Conservation (phyloP, 2,329 filamentous ascomycete species). For the Monilinia polystroma region DNA sequence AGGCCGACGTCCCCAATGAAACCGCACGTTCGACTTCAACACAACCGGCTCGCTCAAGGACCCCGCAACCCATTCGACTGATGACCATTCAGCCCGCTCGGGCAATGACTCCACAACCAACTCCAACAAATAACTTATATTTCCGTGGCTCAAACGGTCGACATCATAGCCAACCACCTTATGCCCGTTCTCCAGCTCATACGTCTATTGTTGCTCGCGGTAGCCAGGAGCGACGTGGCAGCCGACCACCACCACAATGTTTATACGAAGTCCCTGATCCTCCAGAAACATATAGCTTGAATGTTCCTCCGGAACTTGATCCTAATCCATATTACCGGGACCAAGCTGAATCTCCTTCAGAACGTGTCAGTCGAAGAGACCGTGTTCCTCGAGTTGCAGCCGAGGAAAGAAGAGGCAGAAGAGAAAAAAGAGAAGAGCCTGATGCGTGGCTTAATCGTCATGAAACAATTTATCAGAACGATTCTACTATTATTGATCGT, state of each 20-base stretch:
- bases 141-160: conserved; percentile 1
- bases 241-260: conserved; percentile 6
- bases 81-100: background rate
- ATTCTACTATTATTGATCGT: conserved; percentile 9
- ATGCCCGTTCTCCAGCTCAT: conserved; percentile 4
- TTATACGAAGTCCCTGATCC: conserved; percentile 17
- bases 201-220: conserved; percentile 5
- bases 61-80: background rate
- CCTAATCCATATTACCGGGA: conserved; percentile 17
- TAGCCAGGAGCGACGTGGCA: background rate
- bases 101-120: conserved; percentile 11
- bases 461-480: conserved; percentile 7
- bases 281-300: background rate
- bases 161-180: conserved; percentile 9
- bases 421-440: background rate
- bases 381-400: background rate
- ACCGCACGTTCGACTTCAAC: background rate
- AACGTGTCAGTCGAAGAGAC: background rate
- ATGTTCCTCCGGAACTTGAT: conserved; percentile 1
- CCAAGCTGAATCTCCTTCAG: background rate
- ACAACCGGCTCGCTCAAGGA: background rate
- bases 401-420: conserved; percentile 10
- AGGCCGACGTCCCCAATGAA: background rate
- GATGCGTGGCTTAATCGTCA: background rate
- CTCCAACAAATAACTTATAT: background rate